These are phyloP conservation scores for Eleusine indica DNA, from an alignment of 176 grass and related monocot genomes.

Conservation along the genomic window DNA sequence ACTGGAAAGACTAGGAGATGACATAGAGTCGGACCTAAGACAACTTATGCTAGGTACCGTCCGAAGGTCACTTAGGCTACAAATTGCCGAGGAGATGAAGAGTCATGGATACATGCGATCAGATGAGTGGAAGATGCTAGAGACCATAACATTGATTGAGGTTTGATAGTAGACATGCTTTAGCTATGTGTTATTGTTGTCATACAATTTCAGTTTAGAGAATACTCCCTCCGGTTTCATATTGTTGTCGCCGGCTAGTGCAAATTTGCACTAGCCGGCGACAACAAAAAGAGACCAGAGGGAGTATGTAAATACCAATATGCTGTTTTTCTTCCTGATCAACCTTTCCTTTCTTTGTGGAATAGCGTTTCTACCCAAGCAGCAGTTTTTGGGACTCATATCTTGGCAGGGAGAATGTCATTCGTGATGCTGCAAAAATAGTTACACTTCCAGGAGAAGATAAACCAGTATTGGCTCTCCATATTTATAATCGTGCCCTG, in stretches of 20 bases:
- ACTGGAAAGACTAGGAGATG: conserved; percentile 88
- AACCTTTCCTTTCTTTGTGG: conserved; percentile 42
- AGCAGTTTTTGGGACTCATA: conserved; percentile 82
- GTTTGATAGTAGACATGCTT: conserved; percentile 57
- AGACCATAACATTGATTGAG: conserved; percentile 83
- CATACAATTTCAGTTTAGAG: conserved; percentile 3
- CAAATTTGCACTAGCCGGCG: too few relatives aligned
- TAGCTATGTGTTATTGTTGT: conserved; percentile 28
- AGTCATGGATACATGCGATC: conserved; percentile 61
- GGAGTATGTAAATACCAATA: not conserved
- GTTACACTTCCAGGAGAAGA: conserved; percentile 61
- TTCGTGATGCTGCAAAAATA: conserved; percentile 47
- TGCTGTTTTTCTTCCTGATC: conserved; percentile 38
- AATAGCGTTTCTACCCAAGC: conserved; percentile 87
- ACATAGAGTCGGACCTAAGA: conserved; percentile 75
- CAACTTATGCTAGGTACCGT: conserved; percentile 92
- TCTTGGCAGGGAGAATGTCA: conserved; percentile 61
- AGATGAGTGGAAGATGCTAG: conserved; percentile 77
- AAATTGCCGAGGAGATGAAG: conserved; percentile 87
- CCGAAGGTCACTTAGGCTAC: conserved; percentile 76
- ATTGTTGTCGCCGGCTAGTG: too few relatives aligned
- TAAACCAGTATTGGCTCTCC: conserved; percentile 54
- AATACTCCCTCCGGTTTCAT: not conserved
- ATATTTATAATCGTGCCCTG: conserved; percentile 35
- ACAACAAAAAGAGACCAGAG: too few relatives aligned